Base-by-base conservation (phyloP, 306 rosid genomes). In the Begonia peltatifolia region DNA sequence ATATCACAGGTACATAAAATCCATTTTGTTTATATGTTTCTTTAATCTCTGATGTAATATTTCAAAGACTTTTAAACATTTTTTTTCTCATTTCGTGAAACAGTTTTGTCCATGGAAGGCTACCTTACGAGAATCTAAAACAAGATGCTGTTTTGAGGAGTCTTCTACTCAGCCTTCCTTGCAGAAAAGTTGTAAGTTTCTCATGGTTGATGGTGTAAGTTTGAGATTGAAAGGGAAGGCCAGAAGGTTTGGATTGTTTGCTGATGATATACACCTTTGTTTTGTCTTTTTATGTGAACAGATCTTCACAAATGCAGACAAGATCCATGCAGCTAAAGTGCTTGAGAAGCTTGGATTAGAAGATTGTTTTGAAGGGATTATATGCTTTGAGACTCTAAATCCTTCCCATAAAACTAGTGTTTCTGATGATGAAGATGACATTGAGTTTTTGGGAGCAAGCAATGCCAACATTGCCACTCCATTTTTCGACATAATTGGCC, bases 271-370 rank as follows among this genome's bases (percentile, higher is more conserved):
- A 49, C 50, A 16, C 11, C 18, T 59, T 9, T n/a, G 10, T 10
- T 15, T 12, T 43, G 5, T 25, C 22, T 61, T 56, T 14, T 61
- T 9, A n/a, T 56, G 20, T 54, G 12, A 5, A 44, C 42, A 92
- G 99, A 86, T 92, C 57, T 92, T 92, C 76, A 92, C 99, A 75
- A 86, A 92, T 43, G 94, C 96, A 46, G 99, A 92, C 68, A 66
- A 72, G 68, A 70, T 71, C 17, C 99, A 86, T 56, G 88, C 99
- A 41, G 69, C 66, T 52, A 73, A 81, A 64, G 88, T 81, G 55
- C 86, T 92, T 13, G 70, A 64, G 63, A 92, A 69, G 70, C 95
- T 92, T 67, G 99, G 96, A 54, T 75, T 92, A 55, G 94, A 86
- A 55, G 96, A 79, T 41, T 83, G 88, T 65, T 92, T 92, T 68